Conservation (phyloP, 2,329 filamentous ascomycete genomes). For the Fonsecaea monophora region DNA sequence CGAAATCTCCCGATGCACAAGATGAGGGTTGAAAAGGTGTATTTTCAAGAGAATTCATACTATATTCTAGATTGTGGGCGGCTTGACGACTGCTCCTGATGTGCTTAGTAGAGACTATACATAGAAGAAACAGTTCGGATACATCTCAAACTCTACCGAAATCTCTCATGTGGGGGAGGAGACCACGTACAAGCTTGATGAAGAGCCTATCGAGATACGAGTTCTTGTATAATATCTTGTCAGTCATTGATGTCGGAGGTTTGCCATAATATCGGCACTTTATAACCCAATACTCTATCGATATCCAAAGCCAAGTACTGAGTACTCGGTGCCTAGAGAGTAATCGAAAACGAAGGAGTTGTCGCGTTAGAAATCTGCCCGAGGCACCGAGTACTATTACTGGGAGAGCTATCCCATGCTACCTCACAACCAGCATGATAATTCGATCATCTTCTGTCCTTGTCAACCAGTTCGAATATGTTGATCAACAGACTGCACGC, state of each 20-base stretch:
- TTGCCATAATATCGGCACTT: no score
- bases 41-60: not conserved
- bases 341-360: no score
- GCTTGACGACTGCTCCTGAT: no score
- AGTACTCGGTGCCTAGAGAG: no score
- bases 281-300: no score
- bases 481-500: conserved; percentile 17
- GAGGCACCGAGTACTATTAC: no score
- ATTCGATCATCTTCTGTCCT: not conserved
- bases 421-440: not conserved
- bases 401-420: no score
- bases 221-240: not conserved
- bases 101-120: not conserved
- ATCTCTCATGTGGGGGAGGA: not conserved
- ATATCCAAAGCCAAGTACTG: no score
- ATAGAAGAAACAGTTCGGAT: not conserved
- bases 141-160: not conserved
- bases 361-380: no score
- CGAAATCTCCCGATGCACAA: not conserved
- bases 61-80: not conserved
- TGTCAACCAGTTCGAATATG: not conserved
- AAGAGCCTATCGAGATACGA: not conserved
- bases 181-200: no score
- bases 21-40: not conserved
- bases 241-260: not conserved